Evolutionary conservation across 2,329 filamentous ascomycete genomes (phyloP), one percentile per base, ranked within the genome.

Genomic region (Exserohilum rostratum): DNA sequence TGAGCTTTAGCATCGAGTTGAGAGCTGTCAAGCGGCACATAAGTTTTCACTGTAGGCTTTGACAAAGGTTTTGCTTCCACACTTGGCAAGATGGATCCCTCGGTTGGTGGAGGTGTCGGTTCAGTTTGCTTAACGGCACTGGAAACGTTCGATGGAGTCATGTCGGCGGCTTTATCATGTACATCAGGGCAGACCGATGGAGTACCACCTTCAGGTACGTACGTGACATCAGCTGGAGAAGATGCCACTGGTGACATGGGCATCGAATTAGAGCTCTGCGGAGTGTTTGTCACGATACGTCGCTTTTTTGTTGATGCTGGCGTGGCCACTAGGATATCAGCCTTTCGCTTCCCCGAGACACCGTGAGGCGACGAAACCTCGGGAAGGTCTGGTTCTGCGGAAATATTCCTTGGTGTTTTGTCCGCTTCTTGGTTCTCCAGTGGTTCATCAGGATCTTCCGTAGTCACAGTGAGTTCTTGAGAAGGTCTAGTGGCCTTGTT

Each of bases 1-100:
- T 64, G 60, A 11, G 70, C 43, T 13, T 27, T 43, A 33, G 37
- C 31, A 9, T 58, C 37, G 10, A 55, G 33, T 48, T 30, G 46
- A 5, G 50, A 47, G 22, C 44, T 27, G 22, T 49, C 50, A 3
- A 38, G 34, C 27, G 46, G 44, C 20, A 48, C 31, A 38, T 52
- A 45, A 10, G 35, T 40, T 13, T 48, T 46, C 10, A 30, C 37
- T 9, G 20, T 6, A 31, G 22, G 25, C n/a, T 11, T 18, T 9
- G 29, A 12, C 15, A 30, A 15, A 11, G 18, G 33, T 17, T 18
- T 33, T n/a, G 18, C 34, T 39, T 50, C 57, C 22, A 53, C 29
- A 6, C 25, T 40, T 37, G 33, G 15, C 18, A 34, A 17, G 13
- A 45, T 20, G 2, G n/a, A 10, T 12, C 46, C 42, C 10, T 50